Percentiles rank a stretch among this genome's conserved stretches.
Conservation (phyloP, 768 basidiomycete genomes). For the Phanerochaete carnosa region DNA sequence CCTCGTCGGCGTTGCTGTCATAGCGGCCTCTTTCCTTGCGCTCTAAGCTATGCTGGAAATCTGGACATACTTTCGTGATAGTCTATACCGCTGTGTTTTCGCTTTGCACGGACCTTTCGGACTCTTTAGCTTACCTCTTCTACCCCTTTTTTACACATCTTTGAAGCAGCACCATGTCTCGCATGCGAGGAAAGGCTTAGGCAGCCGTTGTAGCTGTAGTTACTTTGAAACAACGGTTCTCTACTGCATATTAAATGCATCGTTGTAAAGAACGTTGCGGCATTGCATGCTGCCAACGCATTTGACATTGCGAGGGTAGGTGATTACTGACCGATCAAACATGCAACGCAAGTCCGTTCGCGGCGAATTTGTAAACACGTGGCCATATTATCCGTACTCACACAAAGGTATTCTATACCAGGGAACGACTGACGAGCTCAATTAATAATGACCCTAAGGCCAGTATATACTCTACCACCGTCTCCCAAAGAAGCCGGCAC, state of each 20-base stretch:
- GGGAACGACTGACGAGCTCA: too few relatives aligned
- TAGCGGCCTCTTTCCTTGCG: conserved; percentile 40
- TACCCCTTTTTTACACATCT: conserved; percentile 10
- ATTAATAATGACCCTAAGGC: too few relatives aligned
- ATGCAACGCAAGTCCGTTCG: too few relatives aligned
- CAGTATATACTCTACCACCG: too few relatives aligned
- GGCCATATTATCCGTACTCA: too few relatives aligned
- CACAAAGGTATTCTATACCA: too few relatives aligned
- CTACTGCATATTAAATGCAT: too few relatives aligned
- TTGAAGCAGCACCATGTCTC: conserved; percentile 15
- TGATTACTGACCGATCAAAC: too few relatives aligned
- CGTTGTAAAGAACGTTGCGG: too few relatives aligned
- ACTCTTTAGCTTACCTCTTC: background rate
- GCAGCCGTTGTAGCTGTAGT: conserved; percentile 2
- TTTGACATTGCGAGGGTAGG: too few relatives aligned
- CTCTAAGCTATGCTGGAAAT: conserved; percentile 16
- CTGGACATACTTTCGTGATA: background rate
- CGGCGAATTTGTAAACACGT: too few relatives aligned
- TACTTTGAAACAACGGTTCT: background rate
- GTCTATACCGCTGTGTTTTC: background rate
- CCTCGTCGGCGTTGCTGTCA: conserved; percentile 46
- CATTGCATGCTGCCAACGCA: too few relatives aligned
- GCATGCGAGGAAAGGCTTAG: conserved; percentile 30
- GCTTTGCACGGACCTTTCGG: background rate
- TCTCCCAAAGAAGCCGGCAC: background rate